Base-by-base conservation (phyloP, 2,329 filamentous ascomycete genomes). In the Leptoxyphium fumago region DNA sequence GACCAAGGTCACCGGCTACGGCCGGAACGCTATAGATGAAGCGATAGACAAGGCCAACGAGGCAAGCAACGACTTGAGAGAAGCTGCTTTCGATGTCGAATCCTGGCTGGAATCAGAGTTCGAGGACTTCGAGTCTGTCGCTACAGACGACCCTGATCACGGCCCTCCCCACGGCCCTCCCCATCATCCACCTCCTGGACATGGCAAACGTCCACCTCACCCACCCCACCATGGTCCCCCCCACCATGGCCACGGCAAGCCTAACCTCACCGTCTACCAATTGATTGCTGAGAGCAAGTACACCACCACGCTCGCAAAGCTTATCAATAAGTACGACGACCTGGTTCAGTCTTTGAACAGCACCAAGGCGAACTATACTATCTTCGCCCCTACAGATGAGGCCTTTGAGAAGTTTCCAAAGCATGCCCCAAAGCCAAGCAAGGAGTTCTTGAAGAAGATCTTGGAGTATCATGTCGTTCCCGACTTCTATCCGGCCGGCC, bases 331-430 rank as follows among this genome's bases (percentile, higher is more conserved):
- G 48, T 79, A 83, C 58, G 72, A 78, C 1, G 77, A 84, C 43
- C 67, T 94, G 1, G 78, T 89, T 30, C 62, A 81, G 43, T 61
- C 78, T 2, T 73, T 95, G 26, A 91, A 93, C 64, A 74, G 75
- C 55, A 89, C 84, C 1, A 65, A 74, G 30, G 69, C 74, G 17
- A 88, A 89, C 61, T 77, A 81, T 56, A 94, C 88, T 1, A 64
- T 91, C 42, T 93, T 94, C 55, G 82, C 84, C 2, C 88, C 88
- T 0, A 78, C 75, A 1, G 77, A 94, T 59, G 67, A 71, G 41
- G 86, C 86, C 0, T 89, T 95, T 53, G 75, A 81, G 46, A 75
- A 73, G 63, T 70, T 78, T 42, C 73, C 73, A 1, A 62, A 73
- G 48, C 63, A 74, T 46, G 66, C 63, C 43, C 63, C 61, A 55